These are phyloP conservation scores for Cordyceps cicadae DNA, from an alignment of 2,329 filamentous ascomycete species.

Conservation along the genomic window DNA sequence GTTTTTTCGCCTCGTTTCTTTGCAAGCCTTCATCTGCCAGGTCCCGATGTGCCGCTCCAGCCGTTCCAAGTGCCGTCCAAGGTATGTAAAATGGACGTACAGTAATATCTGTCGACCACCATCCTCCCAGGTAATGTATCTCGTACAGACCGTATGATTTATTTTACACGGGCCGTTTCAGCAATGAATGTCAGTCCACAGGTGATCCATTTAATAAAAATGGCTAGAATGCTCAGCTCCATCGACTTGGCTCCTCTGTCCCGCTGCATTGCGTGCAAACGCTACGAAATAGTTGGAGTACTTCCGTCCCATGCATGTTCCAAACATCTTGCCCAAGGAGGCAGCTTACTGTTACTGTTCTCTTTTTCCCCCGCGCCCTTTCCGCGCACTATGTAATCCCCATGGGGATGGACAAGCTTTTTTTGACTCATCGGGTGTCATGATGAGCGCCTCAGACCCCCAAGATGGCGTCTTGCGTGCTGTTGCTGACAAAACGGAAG, in stretches of 20 bases:
- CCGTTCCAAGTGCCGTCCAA: neutral
- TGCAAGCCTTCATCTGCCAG: neutral
- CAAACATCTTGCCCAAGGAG: neutral
- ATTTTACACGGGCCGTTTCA: neutral
- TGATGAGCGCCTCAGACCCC: neutral
- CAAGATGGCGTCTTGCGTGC: neutral
- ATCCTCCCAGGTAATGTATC: neutral
- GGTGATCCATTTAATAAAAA: slow-evolving; percentile 2
- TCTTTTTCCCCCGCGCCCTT: no score
- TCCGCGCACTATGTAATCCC: neutral
- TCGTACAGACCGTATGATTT: neutral
- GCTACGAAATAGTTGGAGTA: neutral
- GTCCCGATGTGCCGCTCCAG: neutral
- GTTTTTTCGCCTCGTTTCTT: neutral
- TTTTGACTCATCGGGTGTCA: slow-evolving; percentile 3
- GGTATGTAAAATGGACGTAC: neutral
- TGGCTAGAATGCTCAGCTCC: neutral
- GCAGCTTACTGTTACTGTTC: neutral
- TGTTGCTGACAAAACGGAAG: neutral
- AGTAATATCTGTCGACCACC: neutral
- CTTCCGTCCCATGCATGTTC: neutral
- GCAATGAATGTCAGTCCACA: neutral
- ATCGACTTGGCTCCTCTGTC: neutral
- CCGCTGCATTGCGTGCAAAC: neutral
- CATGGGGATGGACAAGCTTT: neutral